Evolutionary conservation across 805 yeast species (phyloP), one percentile per base, ranked within the genome.

Genomic region (Lipomyces yamadae): DNA sequence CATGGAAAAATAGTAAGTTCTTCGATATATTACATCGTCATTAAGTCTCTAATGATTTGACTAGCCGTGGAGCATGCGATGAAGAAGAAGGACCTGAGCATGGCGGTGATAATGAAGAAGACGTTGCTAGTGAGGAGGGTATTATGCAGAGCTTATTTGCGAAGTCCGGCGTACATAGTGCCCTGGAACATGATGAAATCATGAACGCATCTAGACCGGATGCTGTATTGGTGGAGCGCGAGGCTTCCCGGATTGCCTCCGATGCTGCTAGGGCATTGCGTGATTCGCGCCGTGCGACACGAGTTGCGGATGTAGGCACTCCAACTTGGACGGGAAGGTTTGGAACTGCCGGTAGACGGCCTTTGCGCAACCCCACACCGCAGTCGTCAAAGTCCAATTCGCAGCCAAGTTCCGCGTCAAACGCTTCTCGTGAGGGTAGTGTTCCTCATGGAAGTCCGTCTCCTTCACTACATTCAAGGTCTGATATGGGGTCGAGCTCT

Each of bases 301-400:
- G 82, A 39, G 73, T 72, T 53, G 77, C 83, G 1, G 76, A 76
- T 33, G 81, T 93, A 37, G 97, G 97, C 3, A 87, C 89, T 0
- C 98, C 98, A 0, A 94, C 99, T 0, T 95, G 98, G 96, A 94
- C 99, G 0, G 99, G 99, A 0, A 85, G 85, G 71, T 91, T 88
- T 81, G 99, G 99, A 0, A 77, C 79, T 24, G 71, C 73, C 5
- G 71, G 71, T 3, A 65, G 66, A 45, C 42, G 55, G 53, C 24
- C 70, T 30, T 42, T 42, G 18, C 48, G 4, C 24, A n/a, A n/a
- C 29, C 48, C 7, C 15, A 5, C 37, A 48, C 53, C 64, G 73
- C n/a, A 11, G n/a, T 29, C 34, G 35, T 24, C 50, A 18, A 35
- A n/a, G 29, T 6, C 59, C 13, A 18, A n/a, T 15, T 33, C 54